phyloP scores from a whole-genome alignment of 1,284 basidiomycete genomes.

The Malassezia dermatis region DNA sequence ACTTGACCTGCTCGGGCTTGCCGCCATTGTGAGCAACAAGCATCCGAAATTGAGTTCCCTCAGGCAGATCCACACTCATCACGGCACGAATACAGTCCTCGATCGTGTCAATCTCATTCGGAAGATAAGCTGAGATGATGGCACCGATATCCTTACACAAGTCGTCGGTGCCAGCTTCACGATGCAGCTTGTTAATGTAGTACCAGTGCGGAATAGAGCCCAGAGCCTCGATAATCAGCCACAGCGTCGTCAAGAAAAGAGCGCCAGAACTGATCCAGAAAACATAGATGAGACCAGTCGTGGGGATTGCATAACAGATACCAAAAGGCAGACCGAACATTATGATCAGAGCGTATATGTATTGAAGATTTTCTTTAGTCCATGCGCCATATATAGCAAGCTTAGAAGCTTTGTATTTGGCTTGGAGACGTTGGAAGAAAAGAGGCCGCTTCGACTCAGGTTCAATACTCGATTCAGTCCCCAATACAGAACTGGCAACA shows the following conservation, averaged over 20 bases:
- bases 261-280: background rate
- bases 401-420: background rate
- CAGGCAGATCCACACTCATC: background rate
- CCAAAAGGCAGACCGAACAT: background rate
- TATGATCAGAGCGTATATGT: background rate
- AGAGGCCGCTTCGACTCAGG: background rate
- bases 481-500: background rate
- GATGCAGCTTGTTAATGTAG: background rate
- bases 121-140: background rate
- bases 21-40: background rate
- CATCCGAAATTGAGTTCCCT: background rate
- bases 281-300: background rate
- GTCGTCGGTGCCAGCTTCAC: background rate
- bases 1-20: background rate
- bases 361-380: background rate
- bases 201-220: background rate
- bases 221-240: background rate
- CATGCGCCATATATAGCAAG: background rate
- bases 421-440: background rate
- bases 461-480: background rate
- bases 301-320: background rate
- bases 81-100: constrained; percentile 2
- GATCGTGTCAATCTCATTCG: background rate
- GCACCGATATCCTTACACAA: background rate
- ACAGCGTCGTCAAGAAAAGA: background rate